Conservation (phyloP, 768 basidiomycete genomes). For the Leccinellum albellum region DNA sequence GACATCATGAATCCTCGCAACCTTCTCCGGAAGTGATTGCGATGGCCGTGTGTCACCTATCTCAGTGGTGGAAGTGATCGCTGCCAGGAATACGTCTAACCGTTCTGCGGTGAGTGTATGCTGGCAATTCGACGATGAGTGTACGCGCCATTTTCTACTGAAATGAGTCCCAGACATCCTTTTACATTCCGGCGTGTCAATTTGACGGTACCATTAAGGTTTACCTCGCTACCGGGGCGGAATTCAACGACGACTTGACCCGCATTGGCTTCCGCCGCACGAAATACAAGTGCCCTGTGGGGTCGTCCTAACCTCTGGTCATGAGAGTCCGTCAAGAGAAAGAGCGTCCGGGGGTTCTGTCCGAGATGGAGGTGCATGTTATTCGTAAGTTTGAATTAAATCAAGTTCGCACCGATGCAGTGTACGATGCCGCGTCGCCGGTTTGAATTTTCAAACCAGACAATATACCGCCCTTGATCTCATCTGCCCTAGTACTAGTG, state of each 20-base stretch:
- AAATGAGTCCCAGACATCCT: constrained; percentile 82
- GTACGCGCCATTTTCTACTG: constrained; percentile 60
- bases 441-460: no score
- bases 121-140: not conserved
- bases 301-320: constrained; percentile 63
- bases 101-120: constrained; percentile 5
- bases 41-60: constrained; percentile 69
- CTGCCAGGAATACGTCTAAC: constrained; percentile 80
- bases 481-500: no score
- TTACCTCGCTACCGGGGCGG: constrained; percentile 66
- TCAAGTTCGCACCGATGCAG: not conserved
- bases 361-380: constrained; percentile 76
- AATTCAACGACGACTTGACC: constrained; percentile 85
- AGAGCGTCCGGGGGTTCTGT: constrained; percentile 64
- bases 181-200: constrained; percentile 71
- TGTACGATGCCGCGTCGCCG: not conserved
- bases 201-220: constrained; percentile 58
- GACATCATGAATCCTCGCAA: constrained; percentile 84
- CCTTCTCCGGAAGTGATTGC: constrained; percentile 54
- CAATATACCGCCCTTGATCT: no score
- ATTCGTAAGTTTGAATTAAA: not conserved
- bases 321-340: constrained; percentile 66
- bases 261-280: constrained; percentile 48
- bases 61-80: constrained; percentile 73
- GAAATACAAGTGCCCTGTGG: constrained; percentile 65